These are phyloP conservation scores for Viola pubescens DNA, from an alignment of 441 rosid genomes.

Conservation along the genomic window DNA sequence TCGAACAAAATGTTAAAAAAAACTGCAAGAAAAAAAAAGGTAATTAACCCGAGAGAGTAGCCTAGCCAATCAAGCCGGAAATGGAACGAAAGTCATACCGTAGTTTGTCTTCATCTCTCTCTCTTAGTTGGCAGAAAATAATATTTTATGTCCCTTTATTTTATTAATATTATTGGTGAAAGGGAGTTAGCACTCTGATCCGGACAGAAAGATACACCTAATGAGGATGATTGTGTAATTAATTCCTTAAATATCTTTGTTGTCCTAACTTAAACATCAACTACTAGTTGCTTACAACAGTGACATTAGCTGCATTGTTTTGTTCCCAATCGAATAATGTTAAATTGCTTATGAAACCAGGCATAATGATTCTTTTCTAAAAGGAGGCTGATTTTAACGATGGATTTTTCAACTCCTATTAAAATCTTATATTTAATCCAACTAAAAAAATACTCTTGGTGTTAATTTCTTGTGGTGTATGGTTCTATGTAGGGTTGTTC, in stretches of 20 bases:
- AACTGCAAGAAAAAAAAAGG: too few species aligned
- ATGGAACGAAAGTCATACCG: neutral
- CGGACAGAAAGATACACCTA: constrained; percentile 26
- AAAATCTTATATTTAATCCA: too few species aligned
- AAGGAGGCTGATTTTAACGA: too few species aligned
- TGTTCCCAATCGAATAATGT: too few species aligned
- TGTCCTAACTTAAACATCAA: neutral
- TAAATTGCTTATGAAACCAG: too few species aligned
- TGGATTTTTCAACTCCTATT: too few species aligned
- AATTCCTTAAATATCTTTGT: neutral
- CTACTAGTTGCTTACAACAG: neutral
- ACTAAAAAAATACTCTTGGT: too few species aligned
- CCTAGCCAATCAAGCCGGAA: constrained; percentile 12
- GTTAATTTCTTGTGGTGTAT: too few species aligned
- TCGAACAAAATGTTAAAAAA: too few species aligned
- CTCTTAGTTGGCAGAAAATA: constrained; percentile 16
- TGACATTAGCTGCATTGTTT: neutral
- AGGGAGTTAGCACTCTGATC: neutral
- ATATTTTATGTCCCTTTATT: neutral
- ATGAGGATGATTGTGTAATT: constrained; percentile 16
- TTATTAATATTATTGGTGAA: neutral
- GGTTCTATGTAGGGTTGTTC: too few species aligned
- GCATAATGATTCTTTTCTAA: too few species aligned
- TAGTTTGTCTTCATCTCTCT: neutral
- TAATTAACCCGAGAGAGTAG: neutral